Base-by-base conservation (phyloP, 495 filamentous ascomycete genomes). In the Daldinia vernicosa region DNA sequence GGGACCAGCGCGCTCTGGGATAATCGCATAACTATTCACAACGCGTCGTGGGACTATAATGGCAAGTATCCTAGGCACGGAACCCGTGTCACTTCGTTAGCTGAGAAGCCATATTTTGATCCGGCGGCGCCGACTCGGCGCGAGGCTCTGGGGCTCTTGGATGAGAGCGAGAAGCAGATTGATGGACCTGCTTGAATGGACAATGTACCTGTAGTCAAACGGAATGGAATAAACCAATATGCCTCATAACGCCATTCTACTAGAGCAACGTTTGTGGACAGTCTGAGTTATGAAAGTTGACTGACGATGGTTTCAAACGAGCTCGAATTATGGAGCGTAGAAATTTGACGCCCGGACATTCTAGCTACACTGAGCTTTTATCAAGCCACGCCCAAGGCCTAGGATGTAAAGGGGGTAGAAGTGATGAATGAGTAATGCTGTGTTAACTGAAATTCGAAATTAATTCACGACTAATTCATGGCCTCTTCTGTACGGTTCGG, bases 11-110 rank as follows among this genome's bases (percentile, higher is more conserved):
- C 84, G 1, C 77, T 91, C 17, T 90, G 88, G 88, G 88, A 91
- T 77, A 90, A 90, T 9, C 89, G 89, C 47, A 89, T 91, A 47
- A 90, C 88, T 0, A 90, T 90, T 28, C 88, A 91, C 69, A 90
- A 89, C 63, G 88, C 88, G 0, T 87, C 83, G 72, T 91, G 88
- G 88, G 89, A 91, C 63, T 90, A 90, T 76, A 88, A 86, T 35
- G 88, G 87, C 14, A 82, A 80, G 9, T 79, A 90, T 74, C 88
- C 88, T 0, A 80, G 89, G 43, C 89, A 90, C 74, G 88, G 88
- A 26, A 83, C 80, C 9, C 82, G 90, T 30, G 89, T 91, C 15
- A 91, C 90, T 0, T 80, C 87, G 8, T 76, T 92, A n/a, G 89
- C 87, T 15, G 90, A 91, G 81, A 87, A 85, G 76, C 89, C 89